Evolutionary conservation across 768 basidiomycete genomes (phyloP), one percentile per base, ranked within the genome.

Genomic region (Tremella mesenterica): DNA sequence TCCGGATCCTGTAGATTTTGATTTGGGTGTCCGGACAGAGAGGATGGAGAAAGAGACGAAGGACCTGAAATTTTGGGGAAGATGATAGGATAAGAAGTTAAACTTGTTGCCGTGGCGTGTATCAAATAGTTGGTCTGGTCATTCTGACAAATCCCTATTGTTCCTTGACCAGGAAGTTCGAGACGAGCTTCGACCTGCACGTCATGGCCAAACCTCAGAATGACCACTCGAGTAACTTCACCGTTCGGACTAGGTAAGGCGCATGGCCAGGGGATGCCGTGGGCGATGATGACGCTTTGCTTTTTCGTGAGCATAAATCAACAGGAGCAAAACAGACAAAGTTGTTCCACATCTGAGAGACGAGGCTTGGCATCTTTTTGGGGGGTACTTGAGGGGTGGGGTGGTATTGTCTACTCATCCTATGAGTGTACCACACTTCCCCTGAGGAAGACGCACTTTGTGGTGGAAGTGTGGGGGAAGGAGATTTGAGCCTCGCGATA

Each of bases 251-350:
- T 65, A 5, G 67, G 67, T 9, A 65, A 21, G 4, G 45, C 61
- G 34, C 64, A 60, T 7, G 67, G 61, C 67, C 67, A 69, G 13
- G 61, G 64, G 8, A 64, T 27, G 1, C 67, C 67, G 43, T 62
- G 50, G 12, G 48, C 60, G 23, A 64, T 21, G 1, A 69, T 18
- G 28, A 65, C n/a, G 18, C 20, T 27, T 8, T 47, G 25, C 20
- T 38, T 5, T 12, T 3, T 34, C 21, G 28, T 25, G 9, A n/a
- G n/a, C n/a, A n/a, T n/a, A n/a, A n/a, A n/a, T n/a, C n/a, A n/a
- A n/a, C n/a, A n/a, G n/a, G n/a, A n/a, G n/a, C n/a, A n/a, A n/a
- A n/a, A n/a, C n/a, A n/a, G n/a, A n/a, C n/a, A n/a, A n/a, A n/a
- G n/a, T n/a, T n/a, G n/a, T n/a, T n/a, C n/a, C n/a, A n/a, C n/a